These are phyloP conservation scores for Xylariaceae sp. DNA, from an alignment of 2,329 filamentous ascomycete species.

Conservation along the genomic window DNA sequence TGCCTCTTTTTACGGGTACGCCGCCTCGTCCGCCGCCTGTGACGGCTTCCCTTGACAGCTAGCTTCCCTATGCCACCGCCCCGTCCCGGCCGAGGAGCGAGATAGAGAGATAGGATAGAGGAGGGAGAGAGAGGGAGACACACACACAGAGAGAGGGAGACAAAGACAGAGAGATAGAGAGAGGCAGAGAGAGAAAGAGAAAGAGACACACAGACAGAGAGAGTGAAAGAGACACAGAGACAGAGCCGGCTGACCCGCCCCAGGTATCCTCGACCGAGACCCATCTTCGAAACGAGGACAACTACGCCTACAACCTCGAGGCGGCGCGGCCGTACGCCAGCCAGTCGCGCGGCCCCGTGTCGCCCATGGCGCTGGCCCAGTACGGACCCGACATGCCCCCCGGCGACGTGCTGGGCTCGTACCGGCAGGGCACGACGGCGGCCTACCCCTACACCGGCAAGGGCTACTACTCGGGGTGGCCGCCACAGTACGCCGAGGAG, in stretches of 20 bases:
- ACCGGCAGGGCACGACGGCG: conserved; percentile 27
- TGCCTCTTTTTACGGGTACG: conserved; percentile 77
- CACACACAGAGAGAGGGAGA: too few relatives aligned
- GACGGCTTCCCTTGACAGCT: background rate
- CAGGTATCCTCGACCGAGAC: conserved; percentile 33
- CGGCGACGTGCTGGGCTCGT: conserved; percentile 25
- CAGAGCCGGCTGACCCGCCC: conserved; percentile 4
- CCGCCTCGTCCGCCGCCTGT: background rate
- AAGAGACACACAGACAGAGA: too few relatives aligned
- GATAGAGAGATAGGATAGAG: too few relatives aligned
- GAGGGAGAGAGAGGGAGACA: too few relatives aligned
- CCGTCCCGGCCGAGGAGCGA: too few relatives aligned
- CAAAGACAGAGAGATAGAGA: too few relatives aligned
- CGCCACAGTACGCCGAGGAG: conserved; percentile 28
- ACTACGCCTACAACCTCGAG: conserved; percentile 29
- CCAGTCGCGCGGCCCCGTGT: conserved; percentile 21
- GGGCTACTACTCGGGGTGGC: conserved; percentile 30
- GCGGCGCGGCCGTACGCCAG: conserved; percentile 25
- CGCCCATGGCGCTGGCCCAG: conserved; percentile 23
- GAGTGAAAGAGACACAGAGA: too few relatives aligned
- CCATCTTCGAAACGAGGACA: conserved; percentile 23
- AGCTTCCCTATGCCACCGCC: background rate
- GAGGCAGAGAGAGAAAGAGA: too few relatives aligned
- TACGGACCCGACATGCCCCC: conserved; percentile 27
- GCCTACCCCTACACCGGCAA: conserved; percentile 18